These are phyloP conservation scores for Penicillium cinerascens DNA, from an alignment of 495 filamentous ascomycete species.

Conservation along the genomic window DNA sequence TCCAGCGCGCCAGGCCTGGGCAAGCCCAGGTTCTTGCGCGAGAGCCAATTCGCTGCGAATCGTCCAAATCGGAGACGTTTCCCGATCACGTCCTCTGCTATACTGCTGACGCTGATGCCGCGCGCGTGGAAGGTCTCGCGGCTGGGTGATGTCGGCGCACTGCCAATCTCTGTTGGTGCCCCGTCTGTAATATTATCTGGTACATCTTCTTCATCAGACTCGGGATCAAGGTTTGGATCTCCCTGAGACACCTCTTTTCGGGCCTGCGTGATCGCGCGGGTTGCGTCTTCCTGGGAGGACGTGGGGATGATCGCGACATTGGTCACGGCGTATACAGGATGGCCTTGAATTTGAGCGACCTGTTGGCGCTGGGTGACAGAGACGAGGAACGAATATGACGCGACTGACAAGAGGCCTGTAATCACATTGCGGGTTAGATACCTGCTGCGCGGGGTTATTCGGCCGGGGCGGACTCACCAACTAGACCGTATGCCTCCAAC, in stretches of 20 bases:
- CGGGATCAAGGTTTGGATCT: constrained; percentile 25
- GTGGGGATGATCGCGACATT: constrained; percentile 87
- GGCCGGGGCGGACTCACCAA: constrained; percentile 56
- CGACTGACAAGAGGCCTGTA: constrained; percentile 71
- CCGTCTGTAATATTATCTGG: constrained; percentile 37
- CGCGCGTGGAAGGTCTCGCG: constrained; percentile 21
- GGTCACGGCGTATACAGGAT: constrained; percentile 78
- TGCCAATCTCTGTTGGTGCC: constrained; percentile 32
- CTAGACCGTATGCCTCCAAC: constrained; percentile 79
- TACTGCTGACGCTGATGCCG: constrained; percentile 46
- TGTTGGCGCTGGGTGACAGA: constrained; percentile 79
- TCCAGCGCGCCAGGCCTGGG: constrained; percentile 30
- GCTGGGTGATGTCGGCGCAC: constrained; percentile 28
- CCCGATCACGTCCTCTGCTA: constrained; percentile 80
- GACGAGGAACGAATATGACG: constrained; percentile 73
- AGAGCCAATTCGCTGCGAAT: constrained; percentile 89
- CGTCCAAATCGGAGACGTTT: constrained; percentile 76
- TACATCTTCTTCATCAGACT: constrained; percentile 37
- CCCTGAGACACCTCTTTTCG: constrained; percentile 40
- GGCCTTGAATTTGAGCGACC: constrained; percentile 79
- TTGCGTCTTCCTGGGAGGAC: constrained; percentile 69
- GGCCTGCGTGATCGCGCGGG: constrained; percentile 63
- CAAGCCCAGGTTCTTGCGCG: constrained; percentile 68
- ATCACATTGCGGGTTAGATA: neutral
- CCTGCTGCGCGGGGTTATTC: neutral